phyloP scores from a whole-genome alignment of 306 rosid species.

The Cicer yamashitae region DNA sequence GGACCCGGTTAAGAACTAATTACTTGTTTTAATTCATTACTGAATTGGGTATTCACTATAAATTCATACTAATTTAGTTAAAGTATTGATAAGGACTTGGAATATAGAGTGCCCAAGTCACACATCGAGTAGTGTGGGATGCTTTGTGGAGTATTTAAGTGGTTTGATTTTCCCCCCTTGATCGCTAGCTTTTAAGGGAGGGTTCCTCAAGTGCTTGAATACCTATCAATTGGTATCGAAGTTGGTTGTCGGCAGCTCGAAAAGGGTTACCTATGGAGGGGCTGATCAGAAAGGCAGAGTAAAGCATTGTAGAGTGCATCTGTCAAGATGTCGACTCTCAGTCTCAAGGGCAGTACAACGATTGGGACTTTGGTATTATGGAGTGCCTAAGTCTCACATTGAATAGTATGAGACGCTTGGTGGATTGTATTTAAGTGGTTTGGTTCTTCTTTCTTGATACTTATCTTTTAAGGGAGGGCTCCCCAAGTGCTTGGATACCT shows the following conservation, averaged over 20 bases:
- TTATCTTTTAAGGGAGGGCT: not conserved
- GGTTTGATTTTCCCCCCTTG: not conserved
- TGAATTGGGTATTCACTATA: slow-evolving; percentile 19
- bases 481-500: not conserved
- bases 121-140: not conserved
- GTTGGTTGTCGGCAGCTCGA: not conserved
- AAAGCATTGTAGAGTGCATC: not conserved
- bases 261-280: not conserved
- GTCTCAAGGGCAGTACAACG: not conserved
- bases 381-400: not conserved
- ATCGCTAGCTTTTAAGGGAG: not conserved
- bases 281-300: not conserved
- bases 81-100: not conserved
- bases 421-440: slow-evolving; percentile 13
- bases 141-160: not conserved
- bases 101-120: not conserved
- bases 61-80: not conserved
- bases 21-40: not conserved
- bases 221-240: not conserved
- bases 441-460: not conserved
- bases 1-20: not conserved
- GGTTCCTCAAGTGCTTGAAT: not conserved
- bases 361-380: not conserved
- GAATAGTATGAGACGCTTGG: slow-evolving; percentile 17
- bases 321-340: not conserved